A percentile compares a stretch with the other conserved stretches of the same genome.
Evolutionary conservation across 495 filamentous ascomycete genomes (phyloP).

Genomic region (Elaphomyces granulatus): DNA sequence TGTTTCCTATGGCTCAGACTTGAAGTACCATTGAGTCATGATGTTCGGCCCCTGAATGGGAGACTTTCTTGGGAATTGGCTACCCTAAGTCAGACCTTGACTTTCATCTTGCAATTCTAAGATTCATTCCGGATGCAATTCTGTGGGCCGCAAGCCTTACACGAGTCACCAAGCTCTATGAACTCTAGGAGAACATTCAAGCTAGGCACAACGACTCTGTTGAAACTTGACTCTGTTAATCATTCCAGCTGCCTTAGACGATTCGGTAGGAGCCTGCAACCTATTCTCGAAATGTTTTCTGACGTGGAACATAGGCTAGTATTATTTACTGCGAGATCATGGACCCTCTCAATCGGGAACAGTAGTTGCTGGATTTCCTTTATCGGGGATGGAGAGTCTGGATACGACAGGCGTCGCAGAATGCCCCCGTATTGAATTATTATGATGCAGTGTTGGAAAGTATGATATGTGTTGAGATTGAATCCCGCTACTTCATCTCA

Average conservation of each 20-base stretch:
- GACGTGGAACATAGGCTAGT: constrained; percentile 2
- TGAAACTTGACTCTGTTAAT: no score
- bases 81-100: constrained; percentile 6
- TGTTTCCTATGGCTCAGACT: constrained; percentile 13
- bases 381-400: no score
- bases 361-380: no score
- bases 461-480: no score
- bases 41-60: background rate
- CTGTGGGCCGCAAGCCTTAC: background rate
- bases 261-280: no score
- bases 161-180: constrained; percentile 5
- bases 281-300: background rate
- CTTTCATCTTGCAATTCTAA: constrained; percentile 5
- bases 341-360: no score
- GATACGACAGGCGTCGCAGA: no score
- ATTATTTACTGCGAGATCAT: no score
- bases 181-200: constrained; percentile 7
- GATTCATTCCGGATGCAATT: constrained; percentile 1
- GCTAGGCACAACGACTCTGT: constrained; percentile 3
- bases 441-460: no score
- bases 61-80: constrained; percentile 6
- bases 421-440: no score
- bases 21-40: constrained; percentile 1
- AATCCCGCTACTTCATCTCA: no score
- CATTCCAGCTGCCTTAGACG: no score